Percentiles rank a stretch among this genome's conserved stretches.
These are phyloP conservation scores for Eimeria acervulina DNA, from an alignment of 169 alveolate species.

Conservation along the genomic window DNA sequence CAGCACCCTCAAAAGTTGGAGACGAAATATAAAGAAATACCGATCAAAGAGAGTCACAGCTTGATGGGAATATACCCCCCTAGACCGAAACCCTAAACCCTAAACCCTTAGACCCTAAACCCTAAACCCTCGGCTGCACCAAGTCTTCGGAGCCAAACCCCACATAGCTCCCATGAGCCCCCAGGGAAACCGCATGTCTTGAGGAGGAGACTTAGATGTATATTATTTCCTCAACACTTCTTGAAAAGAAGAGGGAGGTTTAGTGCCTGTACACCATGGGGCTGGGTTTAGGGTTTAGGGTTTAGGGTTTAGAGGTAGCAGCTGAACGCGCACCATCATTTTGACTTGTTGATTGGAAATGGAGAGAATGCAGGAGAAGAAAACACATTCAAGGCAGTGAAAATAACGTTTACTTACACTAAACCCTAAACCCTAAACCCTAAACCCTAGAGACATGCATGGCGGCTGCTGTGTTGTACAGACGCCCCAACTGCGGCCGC, in stretches of 20 bases:
- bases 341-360: neutral
- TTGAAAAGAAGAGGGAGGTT: neutral
- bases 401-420: neutral
- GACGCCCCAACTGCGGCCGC: neutral
- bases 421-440: conserved; percentile 54
- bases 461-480: neutral
- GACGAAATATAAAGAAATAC: conserved; percentile 43
- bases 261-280: neutral
- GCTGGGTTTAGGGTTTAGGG: conserved; percentile 26
- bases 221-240: neutral
- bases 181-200: neutral
- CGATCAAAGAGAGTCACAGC: conserved; percentile 56
- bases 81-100: conserved; percentile 27
- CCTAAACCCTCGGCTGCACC: neutral
- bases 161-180: neutral
- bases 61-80: neutral
- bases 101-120: conserved; percentile 23
- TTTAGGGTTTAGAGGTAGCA: conserved; percentile 1
- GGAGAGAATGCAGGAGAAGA: neutral
- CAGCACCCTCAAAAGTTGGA: neutral
- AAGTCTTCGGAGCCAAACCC: neutral
- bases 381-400: neutral
- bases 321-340: conserved; percentile 28
- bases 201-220: neutral
- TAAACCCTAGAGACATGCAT: neutral